A percentile compares a stretch with the other conserved stretches of the same genome.
Conservation (phyloP, 257 asterid genomes). For the Eucommia ulmoides region DNA sequence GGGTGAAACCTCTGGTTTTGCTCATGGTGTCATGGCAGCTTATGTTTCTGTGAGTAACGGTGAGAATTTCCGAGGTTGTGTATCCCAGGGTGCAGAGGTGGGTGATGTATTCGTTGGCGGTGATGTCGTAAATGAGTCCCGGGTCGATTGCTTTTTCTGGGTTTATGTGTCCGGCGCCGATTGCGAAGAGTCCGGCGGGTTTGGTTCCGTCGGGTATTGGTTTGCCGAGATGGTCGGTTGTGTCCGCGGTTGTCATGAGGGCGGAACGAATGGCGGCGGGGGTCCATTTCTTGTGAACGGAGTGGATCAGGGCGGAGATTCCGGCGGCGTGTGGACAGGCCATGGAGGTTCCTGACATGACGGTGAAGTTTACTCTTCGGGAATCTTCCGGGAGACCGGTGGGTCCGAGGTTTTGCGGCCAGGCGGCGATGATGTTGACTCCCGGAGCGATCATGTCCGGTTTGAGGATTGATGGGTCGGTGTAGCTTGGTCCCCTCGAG, state of each 20-base stretch:
- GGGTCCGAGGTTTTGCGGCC: slow-evolving; percentile 5
- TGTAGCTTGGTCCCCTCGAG: slow-evolving; percentile 19
- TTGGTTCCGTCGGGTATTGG: slow-evolving; percentile 10
- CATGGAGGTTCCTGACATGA: slow-evolving; percentile 20
- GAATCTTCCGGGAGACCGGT: slow-evolving; percentile 4
- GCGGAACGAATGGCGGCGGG: slow-evolving; percentile 26
- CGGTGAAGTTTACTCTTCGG: slow-evolving; percentile 2
- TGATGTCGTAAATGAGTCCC: slow-evolving; percentile 16
- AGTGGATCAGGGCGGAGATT: slow-evolving; percentile 14
- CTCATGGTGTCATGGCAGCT: no score
- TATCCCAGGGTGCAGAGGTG: slow-evolving; percentile 12
- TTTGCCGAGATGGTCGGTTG: slow-evolving; percentile 6
- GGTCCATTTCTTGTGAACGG: slow-evolving; percentile 19
- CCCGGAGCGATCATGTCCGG: slow-evolving; percentile 34
- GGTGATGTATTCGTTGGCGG: slow-evolving; percentile 7
- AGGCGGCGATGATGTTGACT: slow-evolving; percentile 23
- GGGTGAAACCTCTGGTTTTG: no score
- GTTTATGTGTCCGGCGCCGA: slow-evolving; percentile 17
- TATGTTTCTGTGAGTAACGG: no score
- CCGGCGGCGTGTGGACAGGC: slow-evolving; percentile 23
- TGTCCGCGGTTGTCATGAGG: slow-evolving; percentile 19
- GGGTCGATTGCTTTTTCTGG: slow-evolving; percentile 16
- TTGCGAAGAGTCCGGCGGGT: slow-evolving; percentile 17
- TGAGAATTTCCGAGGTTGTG: no score
- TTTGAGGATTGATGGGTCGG: slow-evolving; percentile 26